Conservation (phyloP, 495 filamentous ascomycete genomes). For the Talaromyces trachyspermus region DNA sequence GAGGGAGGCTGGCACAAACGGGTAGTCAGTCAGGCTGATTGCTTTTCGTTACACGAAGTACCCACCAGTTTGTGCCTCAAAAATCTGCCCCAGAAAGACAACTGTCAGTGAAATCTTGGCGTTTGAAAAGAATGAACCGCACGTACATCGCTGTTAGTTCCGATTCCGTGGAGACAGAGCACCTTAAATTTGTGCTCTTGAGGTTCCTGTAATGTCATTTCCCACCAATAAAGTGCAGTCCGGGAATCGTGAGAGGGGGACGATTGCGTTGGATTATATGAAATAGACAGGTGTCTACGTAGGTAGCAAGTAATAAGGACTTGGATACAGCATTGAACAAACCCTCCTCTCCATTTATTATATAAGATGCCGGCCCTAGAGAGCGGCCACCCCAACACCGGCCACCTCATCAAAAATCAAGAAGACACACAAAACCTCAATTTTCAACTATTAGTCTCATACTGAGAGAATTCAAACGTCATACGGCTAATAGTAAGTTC, state of each 20-base stretch:
- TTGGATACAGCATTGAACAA: background rate
- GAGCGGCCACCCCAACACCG: too few relatives aligned
- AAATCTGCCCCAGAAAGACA: conserved; percentile 20
- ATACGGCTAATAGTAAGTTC: too few relatives aligned
- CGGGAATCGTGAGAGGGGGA: background rate
- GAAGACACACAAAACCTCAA: too few relatives aligned
- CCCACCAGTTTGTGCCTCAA: conserved; percentile 30
- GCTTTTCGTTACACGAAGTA: background rate
- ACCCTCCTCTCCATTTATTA: background rate
- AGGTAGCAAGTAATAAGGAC: background rate
- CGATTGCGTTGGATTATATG: background rate
- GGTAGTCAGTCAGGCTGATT: background rate
- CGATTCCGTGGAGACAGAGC: conserved; percentile 33
- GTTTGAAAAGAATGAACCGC: background rate
- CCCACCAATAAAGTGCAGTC: background rate
- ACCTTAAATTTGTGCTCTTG: background rate
- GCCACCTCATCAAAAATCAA: too few relatives aligned
- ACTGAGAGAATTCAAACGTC: too few relatives aligned
- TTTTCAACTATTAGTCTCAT: too few relatives aligned
- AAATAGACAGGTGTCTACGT: background rate
- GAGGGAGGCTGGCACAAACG: conserved; percentile 1
- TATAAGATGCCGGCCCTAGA: too few relatives aligned
- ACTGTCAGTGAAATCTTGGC: conserved; percentile 8
- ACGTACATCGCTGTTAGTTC: conserved; percentile 30
- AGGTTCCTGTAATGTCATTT: background rate